Conservation (phyloP, 1,139 yeast genomes). For the Yamadazyma songkhlaensis region DNA sequence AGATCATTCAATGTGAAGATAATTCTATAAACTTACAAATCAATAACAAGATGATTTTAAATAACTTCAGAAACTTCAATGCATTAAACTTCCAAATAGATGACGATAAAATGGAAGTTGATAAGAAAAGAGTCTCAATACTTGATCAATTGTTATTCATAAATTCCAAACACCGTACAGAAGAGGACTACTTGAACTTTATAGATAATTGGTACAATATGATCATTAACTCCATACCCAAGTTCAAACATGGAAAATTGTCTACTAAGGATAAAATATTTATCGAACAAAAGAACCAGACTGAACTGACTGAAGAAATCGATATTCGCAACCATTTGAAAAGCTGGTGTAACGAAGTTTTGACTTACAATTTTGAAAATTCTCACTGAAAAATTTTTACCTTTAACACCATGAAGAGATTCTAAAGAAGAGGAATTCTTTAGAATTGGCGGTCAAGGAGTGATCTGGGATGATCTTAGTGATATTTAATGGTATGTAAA, state of each 20-base stretch:
- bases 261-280: slow-evolving; percentile 42
- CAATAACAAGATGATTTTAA: slow-evolving; percentile 18
- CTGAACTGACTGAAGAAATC: neutral
- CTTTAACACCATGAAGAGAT: no score
- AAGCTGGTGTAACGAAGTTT: slow-evolving; percentile 5
- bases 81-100: slow-evolving; percentile 11
- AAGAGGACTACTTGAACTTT: slow-evolving; percentile 11
- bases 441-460: no score
- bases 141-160: slow-evolving; percentile 17
- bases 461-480: no score
- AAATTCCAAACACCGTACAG: slow-evolving; percentile 17
- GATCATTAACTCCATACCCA: slow-evolving; percentile 31
- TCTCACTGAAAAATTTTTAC: slow-evolving; percentile 2
- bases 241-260: slow-evolving; percentile 22
- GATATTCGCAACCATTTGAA: slow-evolving; percentile 1
- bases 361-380: slow-evolving; percentile 4
- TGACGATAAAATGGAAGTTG: no score
- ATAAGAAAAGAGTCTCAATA: neutral
- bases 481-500: slow-evolving; percentile 10
- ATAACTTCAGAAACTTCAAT: slow-evolving; percentile 26
- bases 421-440: no score
- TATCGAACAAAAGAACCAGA: slow-evolving; percentile 25
- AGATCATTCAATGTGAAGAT: slow-evolving; percentile 17
- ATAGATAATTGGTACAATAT: slow-evolving; percentile 28
- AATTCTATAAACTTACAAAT: slow-evolving; percentile 14